Evolutionary conservation across 768 basidiomycete genomes (phyloP), one percentile per base, ranked within the genome.

Genomic region (Infundibulicybe gibba): DNA sequence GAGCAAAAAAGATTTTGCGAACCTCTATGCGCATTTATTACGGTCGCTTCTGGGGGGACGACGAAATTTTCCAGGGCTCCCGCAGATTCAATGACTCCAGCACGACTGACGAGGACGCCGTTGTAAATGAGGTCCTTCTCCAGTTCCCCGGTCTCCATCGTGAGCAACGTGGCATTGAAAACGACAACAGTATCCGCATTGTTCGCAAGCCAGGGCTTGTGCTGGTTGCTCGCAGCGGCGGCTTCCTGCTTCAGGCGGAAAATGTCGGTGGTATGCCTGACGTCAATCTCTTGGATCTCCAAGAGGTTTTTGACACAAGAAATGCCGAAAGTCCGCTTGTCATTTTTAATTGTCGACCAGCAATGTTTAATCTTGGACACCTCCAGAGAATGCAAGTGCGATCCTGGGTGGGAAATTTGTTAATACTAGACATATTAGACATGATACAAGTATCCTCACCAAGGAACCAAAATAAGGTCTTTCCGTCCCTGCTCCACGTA

Each of bases 381-480:
- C 42, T 83, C 78, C 19, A 87, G 51, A 0, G 75, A 79, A 52
- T 87, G 87, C 16, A 86, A 60, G 54, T 76, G 83, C 6, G 83
- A 78, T 1, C 84, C 84, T 85, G 48, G 37, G 47, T 14, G 21
- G 16, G 19, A 32, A 3, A 25, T 12, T 47, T 6, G 43, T 33
- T 21, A 25, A 33, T 12, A 14, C 2, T 5, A 41, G 10, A 17
- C n/a, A 35, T 31, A 19, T 40, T 41, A 43, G 32, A 25, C 8
- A 17, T 16, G 12, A 30, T 21, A 41, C 32, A 10, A 35, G 51
- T 19, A 43, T 17, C 47, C 70, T 39, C 58, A 85, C 87, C 87
- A 25, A 89, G 70, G 62, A 89, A 77, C 87, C 87, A 89, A 51
- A 86, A 85, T 31, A 88, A 46, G 30, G 68, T 80, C 45, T 71